These are phyloP conservation scores for Aspergillus nanangensis DNA, from an alignment of 495 filamentous ascomycete species.

Conservation along the genomic window DNA sequence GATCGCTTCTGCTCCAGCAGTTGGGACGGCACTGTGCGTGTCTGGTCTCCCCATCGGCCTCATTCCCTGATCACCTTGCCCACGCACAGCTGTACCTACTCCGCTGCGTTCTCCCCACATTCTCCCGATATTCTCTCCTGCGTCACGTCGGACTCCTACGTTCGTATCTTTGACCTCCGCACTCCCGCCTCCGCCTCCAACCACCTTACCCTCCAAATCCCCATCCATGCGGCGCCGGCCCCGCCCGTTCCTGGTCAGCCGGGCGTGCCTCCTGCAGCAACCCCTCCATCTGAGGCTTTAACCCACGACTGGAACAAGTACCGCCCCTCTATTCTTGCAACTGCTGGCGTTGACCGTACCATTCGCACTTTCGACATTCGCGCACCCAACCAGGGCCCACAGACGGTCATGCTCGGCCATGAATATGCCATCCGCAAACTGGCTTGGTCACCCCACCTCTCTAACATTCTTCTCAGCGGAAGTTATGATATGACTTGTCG, in stretches of 20 bases:
- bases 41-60: constrained; percentile 75
- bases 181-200: constrained; percentile 76
- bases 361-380: constrained; percentile 89
- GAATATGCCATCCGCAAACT: constrained; percentile 84
- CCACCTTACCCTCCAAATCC: constrained; percentile 72
- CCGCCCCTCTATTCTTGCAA: constrained; percentile 72
- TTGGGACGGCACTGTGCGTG: constrained; percentile 92
- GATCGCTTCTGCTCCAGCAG: constrained; percentile 81
- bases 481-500: constrained; percentile 98
- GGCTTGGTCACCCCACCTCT: constrained; percentile 87
- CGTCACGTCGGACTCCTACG: constrained; percentile 77
- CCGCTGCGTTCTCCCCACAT: constrained; percentile 74
- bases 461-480: constrained; percentile 76
- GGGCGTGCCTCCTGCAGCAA: constrained; percentile 25
- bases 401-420: constrained; percentile 72
- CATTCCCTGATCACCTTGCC: constrained; percentile 78
- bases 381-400: constrained; percentile 62
- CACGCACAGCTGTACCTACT: constrained; percentile 88
- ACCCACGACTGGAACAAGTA: constrained; percentile 99
- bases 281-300: constrained; percentile 68
- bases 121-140: constrained; percentile 72
- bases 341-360: constrained; percentile 81
- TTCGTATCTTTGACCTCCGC: constrained; percentile 86
- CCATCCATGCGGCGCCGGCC: constrained; percentile 62
- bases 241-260: constrained; percentile 33